phyloP scores from a whole-genome alignment of 2,329 filamentous ascomycete genomes.

The Gliomastix tumulicola region DNA sequence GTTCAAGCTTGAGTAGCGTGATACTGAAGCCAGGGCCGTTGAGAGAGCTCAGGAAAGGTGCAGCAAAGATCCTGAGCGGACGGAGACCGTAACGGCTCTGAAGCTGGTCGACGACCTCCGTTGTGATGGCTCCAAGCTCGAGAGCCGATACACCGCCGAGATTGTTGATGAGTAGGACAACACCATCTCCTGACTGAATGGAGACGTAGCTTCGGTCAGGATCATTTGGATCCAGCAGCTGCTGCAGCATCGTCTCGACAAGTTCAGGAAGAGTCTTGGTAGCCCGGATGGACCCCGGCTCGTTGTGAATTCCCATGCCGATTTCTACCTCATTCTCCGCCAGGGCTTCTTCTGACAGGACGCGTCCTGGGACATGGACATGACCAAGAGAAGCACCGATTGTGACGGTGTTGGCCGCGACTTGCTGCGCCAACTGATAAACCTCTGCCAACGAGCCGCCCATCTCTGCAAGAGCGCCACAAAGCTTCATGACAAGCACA shows the following conservation, averaged over 20 bases:
- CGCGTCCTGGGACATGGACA: constrained; percentile 14
- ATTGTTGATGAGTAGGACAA: constrained; percentile 1
- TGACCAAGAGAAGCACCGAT: constrained; percentile 30
- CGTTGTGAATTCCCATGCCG: constrained; percentile 3
- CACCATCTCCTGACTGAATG: too few species aligned
- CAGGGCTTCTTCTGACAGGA: background rate
- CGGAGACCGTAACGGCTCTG: background rate
- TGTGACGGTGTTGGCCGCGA: constrained; percentile 38
- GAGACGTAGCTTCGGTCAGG: constrained; percentile 1
- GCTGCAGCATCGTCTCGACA: background rate
- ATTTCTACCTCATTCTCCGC: background rate
- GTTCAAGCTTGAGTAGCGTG: background rate
- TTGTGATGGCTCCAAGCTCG: background rate
- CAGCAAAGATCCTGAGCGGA: background rate
- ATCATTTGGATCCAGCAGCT: background rate
- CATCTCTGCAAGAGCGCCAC: constrained; percentile 22
- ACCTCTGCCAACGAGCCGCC: background rate
- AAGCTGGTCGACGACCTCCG: constrained; percentile 1
- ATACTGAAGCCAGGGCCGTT: constrained; percentile 1
- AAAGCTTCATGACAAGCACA: background rate
- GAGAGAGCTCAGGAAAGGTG: background rate
- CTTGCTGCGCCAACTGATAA: background rate
- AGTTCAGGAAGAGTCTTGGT: background rate
- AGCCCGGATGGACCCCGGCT: background rate
- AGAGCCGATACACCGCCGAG: background rate